Base-by-base conservation (phyloP, 768 basidiomycete genomes). In the Trametes punicea region DNA sequence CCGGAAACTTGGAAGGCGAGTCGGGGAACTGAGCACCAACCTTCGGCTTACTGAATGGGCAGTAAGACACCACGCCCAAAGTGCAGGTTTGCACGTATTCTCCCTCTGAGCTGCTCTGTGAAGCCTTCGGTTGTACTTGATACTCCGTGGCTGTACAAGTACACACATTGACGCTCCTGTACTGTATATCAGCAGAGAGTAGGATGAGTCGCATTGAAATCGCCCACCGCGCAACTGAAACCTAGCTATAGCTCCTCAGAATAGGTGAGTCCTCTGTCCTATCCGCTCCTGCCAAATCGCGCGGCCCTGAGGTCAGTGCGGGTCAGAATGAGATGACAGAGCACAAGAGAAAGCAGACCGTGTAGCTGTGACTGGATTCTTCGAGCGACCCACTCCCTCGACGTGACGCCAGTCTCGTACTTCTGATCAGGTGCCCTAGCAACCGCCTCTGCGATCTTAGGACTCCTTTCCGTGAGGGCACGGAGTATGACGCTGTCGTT, bases 391-490 rank as follows among this genome's bases (percentile, higher is more conserved):
- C 78, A 79, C 11, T 73, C 72, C 3, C 56, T 61, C 2, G 75
- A 69, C 1, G 77, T 80, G 1, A 68, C 53, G 11, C 68, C 70
- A 1, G 71, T 73, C 23, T 71, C 55, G 48, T 59, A 51, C 73
- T 64, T 71, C 16, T 74, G 78, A 0, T 73, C 69, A 4, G 62
- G 63, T 11, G 34, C 30, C 30, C 67, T 67, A 7, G 55, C 62
- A n/a, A 71, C 70, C 5, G 77, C 73, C 2, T 76, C 73, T 0
- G 80, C 78, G 15, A 87, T 77, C 2, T 79, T 52, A 0, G 72
- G 61, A 53, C 84, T 86, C 6, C 79, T 73, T 26, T 82, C 76
- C 0, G 73, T 68, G 5, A 86, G 69, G 2, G 85, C 77, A 7
- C 74, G 76, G 7, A 87, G 77, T 1, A 75, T 55, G 33, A 77